Evolutionary conservation across 768 basidiomycete genomes (phyloP).

Genomic region (Boletus rex-veris): DNA sequence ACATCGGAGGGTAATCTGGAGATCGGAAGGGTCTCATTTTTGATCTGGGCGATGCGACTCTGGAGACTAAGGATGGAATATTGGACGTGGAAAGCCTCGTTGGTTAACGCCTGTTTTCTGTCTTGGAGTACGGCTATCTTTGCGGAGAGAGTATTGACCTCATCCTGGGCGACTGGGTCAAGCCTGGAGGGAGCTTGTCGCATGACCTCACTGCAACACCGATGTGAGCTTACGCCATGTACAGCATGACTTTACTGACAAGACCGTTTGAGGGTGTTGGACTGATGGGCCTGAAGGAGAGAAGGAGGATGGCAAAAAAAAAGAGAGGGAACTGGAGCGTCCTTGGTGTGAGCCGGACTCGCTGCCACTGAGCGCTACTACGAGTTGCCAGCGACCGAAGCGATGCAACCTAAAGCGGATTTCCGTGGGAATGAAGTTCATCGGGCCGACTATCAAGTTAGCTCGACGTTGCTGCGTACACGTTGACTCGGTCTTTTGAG

Average conservation of each 20-base stretch:
- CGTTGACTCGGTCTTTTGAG: too few relatives aligned
- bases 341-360: too few relatives aligned
- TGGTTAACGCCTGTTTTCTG: slow-evolving; percentile 18
- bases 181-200: slow-evolving; percentile 11
- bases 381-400: too few relatives aligned
- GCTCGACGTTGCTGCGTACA: too few relatives aligned
- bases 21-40: slow-evolving; percentile 29
- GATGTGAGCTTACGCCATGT: slow-evolving; percentile 18
- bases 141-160: slow-evolving; percentile 22
- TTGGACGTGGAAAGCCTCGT: slow-evolving; percentile 26
- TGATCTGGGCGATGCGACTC: slow-evolving; percentile 32
- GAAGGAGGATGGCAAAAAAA: not conserved
- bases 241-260: slow-evolving; percentile 21
- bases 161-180: slow-evolving; percentile 23
- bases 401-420: too few relatives aligned
- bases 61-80: slow-evolving; percentile 28
- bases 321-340: not conserved
- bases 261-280: slow-evolving; percentile 11
- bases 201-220: slow-evolving; percentile 20
- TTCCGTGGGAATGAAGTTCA: too few relatives aligned
- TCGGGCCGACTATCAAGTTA: too few relatives aligned
- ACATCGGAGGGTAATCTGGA: slow-evolving; percentile 31
- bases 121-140: slow-evolving; percentile 22
- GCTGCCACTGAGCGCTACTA: too few relatives aligned
- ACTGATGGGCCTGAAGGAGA: not conserved